Evolutionary conservation across 1,139 yeast species (phyloP), one percentile per base, ranked within the genome.

Genomic region (Sugiyamaella novakii): DNA sequence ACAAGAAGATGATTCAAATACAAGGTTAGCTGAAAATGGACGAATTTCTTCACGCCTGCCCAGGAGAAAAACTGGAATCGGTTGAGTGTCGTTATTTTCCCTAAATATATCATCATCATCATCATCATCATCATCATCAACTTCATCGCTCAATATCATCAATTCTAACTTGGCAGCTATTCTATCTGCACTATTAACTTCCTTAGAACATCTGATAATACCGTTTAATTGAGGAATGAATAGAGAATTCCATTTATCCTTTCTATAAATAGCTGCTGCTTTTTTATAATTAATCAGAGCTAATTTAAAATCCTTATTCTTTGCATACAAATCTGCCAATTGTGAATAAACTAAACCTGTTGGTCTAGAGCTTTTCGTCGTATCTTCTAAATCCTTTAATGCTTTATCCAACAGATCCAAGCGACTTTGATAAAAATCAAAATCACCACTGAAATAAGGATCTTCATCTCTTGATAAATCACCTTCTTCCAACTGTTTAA

Each of bases 301-400:
- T 53, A 68, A 67, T 2, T 70, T 72, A 49, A 55, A 70, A 37
- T 74, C 69, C 2, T 58, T 53, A 12, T 54, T 45, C 0, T 54
- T 51, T 39, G 61, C 70, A 55, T 73, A 69, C 46, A 73, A 75
- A 47, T 79, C 79, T 1, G 77, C 87, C 6, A 80, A 60, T 51
- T 75, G 71, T 65, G 73, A 79, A 55, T 74, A 71, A 3, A 79
- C 63, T 55, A 72, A 77, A 0, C 74, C 67, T 44, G 72, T 62
- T 21, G 71, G 55, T 53, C 78, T 59, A 45, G 41, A 29, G 54
- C 27, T 22, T 12, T 3, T 11, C 22, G 11, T n/a, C 18, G 28
- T 15, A 17, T 5, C 25, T n/a, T 42, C 46, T 30, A 58, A 51
- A 47, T 59, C 59, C 28, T 60, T 59, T 7, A 59, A 55, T 2